Conservation (phyloP, 208 protist species). For the Endotrypanum monterogeii region DNA sequence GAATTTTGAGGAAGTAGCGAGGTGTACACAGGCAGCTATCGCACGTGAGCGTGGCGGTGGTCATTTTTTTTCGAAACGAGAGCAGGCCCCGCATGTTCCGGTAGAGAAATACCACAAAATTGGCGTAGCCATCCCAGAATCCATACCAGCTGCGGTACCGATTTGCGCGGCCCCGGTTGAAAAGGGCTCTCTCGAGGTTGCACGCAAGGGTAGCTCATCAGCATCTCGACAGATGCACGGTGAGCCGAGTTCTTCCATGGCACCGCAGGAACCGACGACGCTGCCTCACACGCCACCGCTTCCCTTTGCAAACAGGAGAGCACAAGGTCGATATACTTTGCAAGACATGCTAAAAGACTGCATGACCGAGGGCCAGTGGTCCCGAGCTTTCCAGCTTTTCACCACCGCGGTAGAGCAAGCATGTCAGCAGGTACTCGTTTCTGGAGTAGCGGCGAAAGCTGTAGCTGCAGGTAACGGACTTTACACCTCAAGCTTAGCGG, state of each 20-base stretch:
- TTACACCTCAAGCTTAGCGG: too few relatives aligned
- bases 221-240: background rate
- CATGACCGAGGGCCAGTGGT: conserved; percentile 61
- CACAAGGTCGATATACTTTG: conserved; percentile 41
- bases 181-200: background rate
- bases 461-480: background rate
- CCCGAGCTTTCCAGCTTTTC: conserved; percentile 56
- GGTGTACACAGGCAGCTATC: conserved; percentile 43
- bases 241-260: background rate
- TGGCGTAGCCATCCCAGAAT: background rate
- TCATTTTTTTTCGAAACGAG: conserved; percentile 2
- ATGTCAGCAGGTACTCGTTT: conserved; percentile 21
- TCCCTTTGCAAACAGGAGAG: background rate
- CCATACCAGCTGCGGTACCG: conserved; percentile 4
- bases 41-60: conserved; percentile 18
- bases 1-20: conserved; percentile 54
- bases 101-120: conserved; percentile 2
- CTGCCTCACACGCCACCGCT: background rate
- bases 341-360: conserved; percentile 68
- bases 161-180: background rate
- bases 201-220: background rate
- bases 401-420: conserved; percentile 39
- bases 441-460: background rate
- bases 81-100: conserved; percentile 5
- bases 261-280: background rate